Base-by-base conservation (phyloP, 1,139 yeast genomes). In the Candida sp. region DNA sequence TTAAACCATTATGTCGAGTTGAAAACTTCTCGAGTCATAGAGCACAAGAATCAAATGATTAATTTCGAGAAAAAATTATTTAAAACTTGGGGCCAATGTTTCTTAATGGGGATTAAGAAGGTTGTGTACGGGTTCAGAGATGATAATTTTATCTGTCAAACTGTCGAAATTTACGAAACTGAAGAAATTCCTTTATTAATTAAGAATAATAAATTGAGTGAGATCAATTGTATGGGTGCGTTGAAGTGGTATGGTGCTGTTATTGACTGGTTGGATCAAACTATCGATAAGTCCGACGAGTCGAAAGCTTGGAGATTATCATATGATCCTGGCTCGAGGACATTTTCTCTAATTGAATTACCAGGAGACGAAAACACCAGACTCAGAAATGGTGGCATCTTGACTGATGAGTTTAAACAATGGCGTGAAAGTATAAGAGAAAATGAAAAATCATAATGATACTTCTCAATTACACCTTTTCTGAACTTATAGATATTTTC, bases 1-100 rank as follows among this genome's bases (percentile, higher is more conserved):
- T 67, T 88, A 39, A 63, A 75, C 6, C 96, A 89, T 62, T 95
- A 93, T 59, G 84, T 86, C 6, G 98, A 93, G 60, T 71, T 95
- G 51, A 93, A 91, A 57, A 88, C 97, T 1, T 68, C 83, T 4
- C 73, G 77, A 38, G 68, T 73, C 6, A 71, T 91, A 0, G 73
- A 70, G 29, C 68, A 72, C 35, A 79, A 78, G 7, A 70, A 70
- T 11, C 81, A 81, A 34, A 78, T 82, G 21, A 65, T 68, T 29
- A 73, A 66, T 5, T 90, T 91, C 57, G 97, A 91, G 58, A 77
- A 64, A 61, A 90, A 83, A 60, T 63, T 91, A 37, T 79, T 84
- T 60, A 79, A 73, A 48, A 77, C 95, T 0, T 95, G 99, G 99
- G 90, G 96, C 3, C 98, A 91, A 66, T 84, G 96, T 49, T 95